Evolutionary conservation across 148 eudicot genomes (phyloP), one percentile per base, ranked within the genome.

Genomic region (Camellia granthamiana): DNA sequence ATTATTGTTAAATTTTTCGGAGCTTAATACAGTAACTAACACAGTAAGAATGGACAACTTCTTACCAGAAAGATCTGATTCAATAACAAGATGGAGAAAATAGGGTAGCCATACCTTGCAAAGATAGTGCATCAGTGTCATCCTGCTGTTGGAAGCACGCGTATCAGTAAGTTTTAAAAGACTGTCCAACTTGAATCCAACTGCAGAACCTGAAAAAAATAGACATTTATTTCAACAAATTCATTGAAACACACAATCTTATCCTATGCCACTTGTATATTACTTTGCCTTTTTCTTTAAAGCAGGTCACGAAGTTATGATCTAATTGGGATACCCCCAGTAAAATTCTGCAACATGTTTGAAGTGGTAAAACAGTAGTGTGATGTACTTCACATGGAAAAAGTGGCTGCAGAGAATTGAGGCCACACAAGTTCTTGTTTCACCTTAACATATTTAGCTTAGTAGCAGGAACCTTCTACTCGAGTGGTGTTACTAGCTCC

Each of bases 51-150:
- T 30, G 51, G 58, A 74, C 44, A 73, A 63, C 72, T 38, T 18
- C 18, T 67, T 21, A 63, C 64, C 19, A 13, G 8, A 64, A 61
- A 80, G 69, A 54, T n/a, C 5, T 56, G 4, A 42, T 19, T 13
- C 16, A 47, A 71, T 1, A 18, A 69, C 52, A 72, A 47, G 74
- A 47, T n/a, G 47, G 15, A 43, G 41, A 73, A 43, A 75, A 77
- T 1, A 79, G 52, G 55, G 69, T 73, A 77, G 43, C 74, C 65
- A 83, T 79, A 96, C 99, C 98, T 92, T 93, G 89, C 98, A 94
- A 78, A 96, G 97, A 84, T 92, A 96, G 89, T 96, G 97, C 99
- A 96, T 93, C 51, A 96, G 91, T 69, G 99, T 96, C 95, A 96
- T 96, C 87, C 86, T 93, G 89, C 83, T 92, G 86, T 90, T 93